Percentiles rank a stretch among this genome's conserved stretches.
Evolutionary conservation across 768 basidiomycete species (phyloP).

Genomic region (Leccinellum albellum): DNA sequence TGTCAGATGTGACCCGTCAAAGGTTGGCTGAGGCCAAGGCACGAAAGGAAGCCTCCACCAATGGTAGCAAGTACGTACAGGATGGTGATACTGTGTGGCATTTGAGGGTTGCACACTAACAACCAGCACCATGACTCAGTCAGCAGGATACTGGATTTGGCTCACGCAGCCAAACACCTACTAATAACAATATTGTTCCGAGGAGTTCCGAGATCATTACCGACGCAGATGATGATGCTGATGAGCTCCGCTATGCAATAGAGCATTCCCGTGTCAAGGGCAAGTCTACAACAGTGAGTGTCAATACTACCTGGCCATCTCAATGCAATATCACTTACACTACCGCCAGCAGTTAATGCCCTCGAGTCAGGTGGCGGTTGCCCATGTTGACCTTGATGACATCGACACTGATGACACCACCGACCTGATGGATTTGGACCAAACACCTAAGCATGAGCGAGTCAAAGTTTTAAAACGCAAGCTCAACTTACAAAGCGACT

Average conservation of each 20-base stretch:
- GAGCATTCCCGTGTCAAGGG: neutral
- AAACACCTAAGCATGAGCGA: neutral
- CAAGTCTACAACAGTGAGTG: neutral
- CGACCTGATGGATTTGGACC: neutral
- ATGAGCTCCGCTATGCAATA: neutral
- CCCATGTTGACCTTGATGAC: neutral
- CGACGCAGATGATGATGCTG: neutral
- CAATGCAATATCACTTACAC: too few relatives aligned
- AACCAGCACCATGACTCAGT: too few relatives aligned
- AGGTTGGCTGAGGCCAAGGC: neutral
- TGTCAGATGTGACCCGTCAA: neutral
- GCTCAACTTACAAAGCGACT: neutral
- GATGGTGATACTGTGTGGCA: too few relatives aligned
- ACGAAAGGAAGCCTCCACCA: too few relatives aligned
- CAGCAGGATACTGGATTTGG: too few relatives aligned
- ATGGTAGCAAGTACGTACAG: too few relatives aligned
- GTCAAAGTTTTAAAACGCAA: neutral
- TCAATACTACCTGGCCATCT: too few relatives aligned
- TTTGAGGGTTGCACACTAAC: too few relatives aligned
- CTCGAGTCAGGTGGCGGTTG: too few relatives aligned
- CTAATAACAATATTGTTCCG: too few relatives aligned
- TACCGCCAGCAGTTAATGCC: too few relatives aligned
- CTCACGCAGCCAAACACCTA: too few relatives aligned
- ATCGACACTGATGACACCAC: neutral
- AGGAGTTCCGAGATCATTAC: neutral